Base-by-base conservation (phyloP, 208 protist species). In the Crithidia brevicula region DNA sequence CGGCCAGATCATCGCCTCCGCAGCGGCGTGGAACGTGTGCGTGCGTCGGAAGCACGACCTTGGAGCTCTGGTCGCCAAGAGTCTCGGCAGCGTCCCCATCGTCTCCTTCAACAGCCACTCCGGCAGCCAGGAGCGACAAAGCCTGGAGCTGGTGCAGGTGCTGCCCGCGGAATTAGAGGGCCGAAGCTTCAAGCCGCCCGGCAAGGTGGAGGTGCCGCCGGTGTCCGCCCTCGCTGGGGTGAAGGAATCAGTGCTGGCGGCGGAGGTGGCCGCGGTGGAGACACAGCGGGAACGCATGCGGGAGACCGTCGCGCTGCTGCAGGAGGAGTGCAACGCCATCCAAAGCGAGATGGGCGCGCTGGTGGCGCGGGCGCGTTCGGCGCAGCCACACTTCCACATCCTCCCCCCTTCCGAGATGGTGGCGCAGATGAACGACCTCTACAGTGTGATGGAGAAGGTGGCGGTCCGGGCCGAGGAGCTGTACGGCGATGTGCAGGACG, bases 351-450 rank as follows among this genome's bases (percentile, higher is more conserved):
- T 91, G 72, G 51, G 72, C 51, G 34, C 67, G 3, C 74, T 93
- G 5, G 50, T 77, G 18, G 58, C 72, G 6, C 82, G 77, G 2
- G 67, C 85, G 22, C 75, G 86, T 16, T 52, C 76, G 20, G 56
- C 61, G 9, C 87, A 77, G 45, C 67, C 81, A 27, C 81, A 93
- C 63, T 96, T 96, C 74, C 91, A 94, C 63, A 61, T 93, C 6
- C 74, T 96, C 13, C 86, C 88, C 16, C 91, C 91, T 7, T 77
- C 77, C 0, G 91, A 93, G 65, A 94, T 96, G 88, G 82, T 93
- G 23, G 57, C 45, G 27, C 85, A 93, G 70, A 77, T 96, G 79
- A 94, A 94, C 66, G 85, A 94, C 57, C 78, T 96, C 25, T 96
- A 93, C 74, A 73, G 49, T 45, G 80, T 93, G 6, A 83, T 91